Evolutionary conservation across 2,329 filamentous ascomycete genomes (phyloP).

Genomic region (Neopestalotiopsis sp.): DNA sequence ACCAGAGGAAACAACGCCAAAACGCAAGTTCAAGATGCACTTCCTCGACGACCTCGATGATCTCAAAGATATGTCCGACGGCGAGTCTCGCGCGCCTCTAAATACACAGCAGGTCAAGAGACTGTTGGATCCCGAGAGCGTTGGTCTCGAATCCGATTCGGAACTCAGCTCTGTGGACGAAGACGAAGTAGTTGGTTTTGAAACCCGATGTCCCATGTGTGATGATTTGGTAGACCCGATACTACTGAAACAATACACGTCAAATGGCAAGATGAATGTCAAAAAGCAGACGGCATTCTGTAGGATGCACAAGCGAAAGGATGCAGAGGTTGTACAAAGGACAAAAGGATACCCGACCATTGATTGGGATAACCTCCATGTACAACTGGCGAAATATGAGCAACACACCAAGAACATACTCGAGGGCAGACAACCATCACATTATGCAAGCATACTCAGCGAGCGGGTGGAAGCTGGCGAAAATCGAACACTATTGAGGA

Average conservation of each 20-base stretch:
- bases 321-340: constrained; percentile 55
- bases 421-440: constrained; percentile 57
- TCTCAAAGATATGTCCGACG: neutral
- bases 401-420: constrained; percentile 64
- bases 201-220: constrained; percentile 69
- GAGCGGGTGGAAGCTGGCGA: constrained; percentile 61
- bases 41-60: constrained; percentile 29
- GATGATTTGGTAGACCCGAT: constrained; percentile 60
- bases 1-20: constrained; percentile 24
- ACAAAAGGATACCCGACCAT: constrained; percentile 72
- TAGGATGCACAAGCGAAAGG: constrained; percentile 61
- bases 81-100: neutral
- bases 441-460: constrained; percentile 65
- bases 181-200: constrained; percentile 18
- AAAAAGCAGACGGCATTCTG: constrained; percentile 69
- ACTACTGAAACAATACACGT: constrained; percentile 59
- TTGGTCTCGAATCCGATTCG: constrained; percentile 9
- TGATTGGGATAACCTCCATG: constrained; percentile 68
- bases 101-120: constrained; percentile 18
- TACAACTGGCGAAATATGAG: constrained; percentile 63
- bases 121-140: neutral
- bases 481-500: constrained; percentile 65
- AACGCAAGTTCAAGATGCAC: constrained; percentile 32
- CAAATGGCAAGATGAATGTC: constrained; percentile 56
- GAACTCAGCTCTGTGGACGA: constrained; percentile 24